Base-by-base conservation (phyloP, 768 basidiomycete genomes). In the Tubosaeta sp. region DNA sequence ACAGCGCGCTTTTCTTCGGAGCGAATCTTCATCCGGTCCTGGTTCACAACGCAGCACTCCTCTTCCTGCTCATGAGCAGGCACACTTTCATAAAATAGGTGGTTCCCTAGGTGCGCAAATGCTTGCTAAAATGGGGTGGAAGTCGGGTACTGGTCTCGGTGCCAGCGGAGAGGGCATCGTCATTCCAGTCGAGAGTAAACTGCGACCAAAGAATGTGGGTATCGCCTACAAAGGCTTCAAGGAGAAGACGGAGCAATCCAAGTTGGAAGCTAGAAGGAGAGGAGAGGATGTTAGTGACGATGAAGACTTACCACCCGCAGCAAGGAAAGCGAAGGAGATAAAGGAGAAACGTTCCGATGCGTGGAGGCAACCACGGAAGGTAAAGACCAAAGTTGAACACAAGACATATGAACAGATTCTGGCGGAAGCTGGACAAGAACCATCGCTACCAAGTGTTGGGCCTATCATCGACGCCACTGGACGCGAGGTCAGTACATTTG, bases 351-450 rank as follows among this genome's bases (percentile, higher is more conserved):
- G 82, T 63, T 79, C 88, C 14, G 86, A 93, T 54, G 79, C 79
- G 5, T 97, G 94, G 95, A 94, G 88, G 72, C 81, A 81, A 54
- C 83, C 88, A 7, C 89, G 82, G 77, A 94, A 88, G 67, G 76
- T 83, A 50, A 97, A 91, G 71, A 84, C 80, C 19, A 91, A 83
- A 70, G 74, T 94, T 32, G 85, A 92, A 65, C 94, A 97, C 74
- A 97, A 95, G 77, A 93, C 94, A 0, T 99, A 97, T 65, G 97
- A 99, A 69, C 83, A 99, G 70, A 91, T 98, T 49, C 67, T 99
- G 47, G 87, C 90, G 3, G 93, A 95, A 65, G 85, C 91, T 22
- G 91, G 87, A 0, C 76, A 83, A 54, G 81, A 85, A 33, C 68
- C 72, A 0, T 60, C 76, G 8, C 59, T 72, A 3, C 62, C 81